phyloP scores from a whole-genome alignment of 2,329 filamentous ascomycete genomes.

The Dactylellina haptotyla region DNA sequence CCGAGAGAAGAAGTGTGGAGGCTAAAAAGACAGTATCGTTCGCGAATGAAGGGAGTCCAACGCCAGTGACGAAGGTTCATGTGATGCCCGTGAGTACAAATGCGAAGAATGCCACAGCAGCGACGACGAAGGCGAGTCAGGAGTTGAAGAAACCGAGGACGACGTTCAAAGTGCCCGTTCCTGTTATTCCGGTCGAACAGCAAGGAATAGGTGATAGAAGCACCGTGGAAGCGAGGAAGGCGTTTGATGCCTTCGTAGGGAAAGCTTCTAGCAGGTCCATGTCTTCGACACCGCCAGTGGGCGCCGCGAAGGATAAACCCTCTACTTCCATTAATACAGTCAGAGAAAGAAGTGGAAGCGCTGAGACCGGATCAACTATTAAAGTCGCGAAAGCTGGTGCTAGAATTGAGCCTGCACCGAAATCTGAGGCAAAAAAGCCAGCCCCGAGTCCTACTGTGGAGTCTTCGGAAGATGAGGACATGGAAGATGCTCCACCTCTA shows the following conservation, averaged over 20 bases:
- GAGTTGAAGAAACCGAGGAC: conserved; percentile 35
- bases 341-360: not conserved
- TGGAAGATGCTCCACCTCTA: conserved; percentile 42
- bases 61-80: not conserved
- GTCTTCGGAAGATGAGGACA: conserved; percentile 19
- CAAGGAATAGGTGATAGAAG: conserved; percentile 33
- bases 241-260: conserved; percentile 26
- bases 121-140: not conserved
- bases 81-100: not conserved
- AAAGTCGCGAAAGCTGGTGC: not conserved
- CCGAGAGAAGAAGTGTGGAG: conserved; percentile 36
- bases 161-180: conserved; percentile 41
- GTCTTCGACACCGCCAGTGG: conserved; percentile 27
- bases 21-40: conserved; percentile 51
- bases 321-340: not conserved
- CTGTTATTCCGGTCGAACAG: conserved; percentile 29
- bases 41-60: conserved; percentile 47
- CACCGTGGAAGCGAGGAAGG: conserved; percentile 32
- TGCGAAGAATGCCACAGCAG: not conserved
- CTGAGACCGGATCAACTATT: not conserved
- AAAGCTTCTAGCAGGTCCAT: conserved; percentile 26
- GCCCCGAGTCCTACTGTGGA: conserved; percentile 8
- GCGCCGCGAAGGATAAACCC: conserved; percentile 2
- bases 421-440: not conserved
- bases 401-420: not conserved